phyloP scores from a whole-genome alignment of 2,329 filamentous ascomycete genomes.

The Clonostachys sp. region DNA sequence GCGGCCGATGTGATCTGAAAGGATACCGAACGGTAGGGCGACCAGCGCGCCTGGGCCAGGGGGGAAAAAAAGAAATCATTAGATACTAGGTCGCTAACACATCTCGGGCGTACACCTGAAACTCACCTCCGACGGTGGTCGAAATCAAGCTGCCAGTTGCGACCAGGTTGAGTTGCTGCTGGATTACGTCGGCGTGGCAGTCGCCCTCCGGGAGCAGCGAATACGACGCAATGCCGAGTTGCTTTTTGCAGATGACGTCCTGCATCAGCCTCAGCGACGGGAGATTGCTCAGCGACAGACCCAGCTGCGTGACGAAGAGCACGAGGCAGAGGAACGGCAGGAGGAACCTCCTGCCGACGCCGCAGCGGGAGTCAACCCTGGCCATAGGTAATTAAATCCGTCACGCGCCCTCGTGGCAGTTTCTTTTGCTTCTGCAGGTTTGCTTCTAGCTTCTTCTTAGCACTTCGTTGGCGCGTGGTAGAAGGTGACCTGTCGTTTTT shows the following conservation, averaged over 20 bases:
- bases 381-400: not conserved
- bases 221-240: slow-evolving; percentile 1
- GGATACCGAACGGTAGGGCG: slow-evolving; percentile 11
- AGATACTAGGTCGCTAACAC: not conserved
- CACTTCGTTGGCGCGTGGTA: no score
- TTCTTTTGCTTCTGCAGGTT: no score
- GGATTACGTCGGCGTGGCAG: slow-evolving; percentile 11
- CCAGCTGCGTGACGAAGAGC: slow-evolving; percentile 15
- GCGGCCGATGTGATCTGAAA: slow-evolving; percentile 13
- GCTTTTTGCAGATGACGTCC: slow-evolving; percentile 13
- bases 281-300: slow-evolving; percentile 12
- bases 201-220: slow-evolving; percentile 7
- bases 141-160: slow-evolving; percentile 12
- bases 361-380: not conserved
- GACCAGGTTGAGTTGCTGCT: slow-evolving; percentile 12
- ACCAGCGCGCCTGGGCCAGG: slow-evolving; percentile 10
- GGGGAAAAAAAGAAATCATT: not conserved
- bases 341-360: slow-evolving; percentile 2
- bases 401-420: no score
- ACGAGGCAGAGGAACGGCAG: slow-evolving; percentile 11
- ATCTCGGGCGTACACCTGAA: not conserved
- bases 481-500: no score
- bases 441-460: not conserved
- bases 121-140: slow-evolving; percentile 9
- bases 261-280: slow-evolving; percentile 14